phyloP scores from a whole-genome alignment of 495 filamentous ascomycete species.

The Opeltia flavorubescens region DNA sequence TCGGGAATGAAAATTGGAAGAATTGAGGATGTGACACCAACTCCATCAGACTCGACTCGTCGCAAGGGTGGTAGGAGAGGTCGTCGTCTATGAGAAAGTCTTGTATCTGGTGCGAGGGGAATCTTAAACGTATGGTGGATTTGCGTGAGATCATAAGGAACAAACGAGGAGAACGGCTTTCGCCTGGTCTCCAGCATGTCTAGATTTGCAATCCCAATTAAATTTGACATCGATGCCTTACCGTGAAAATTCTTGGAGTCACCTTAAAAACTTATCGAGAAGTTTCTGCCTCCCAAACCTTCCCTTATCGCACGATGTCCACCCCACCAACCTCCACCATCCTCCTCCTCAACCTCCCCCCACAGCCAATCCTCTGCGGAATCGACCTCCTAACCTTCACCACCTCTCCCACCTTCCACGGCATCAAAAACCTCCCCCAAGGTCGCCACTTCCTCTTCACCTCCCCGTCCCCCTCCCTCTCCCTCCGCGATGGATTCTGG shows the following conservation, averaged over 20 bases:
- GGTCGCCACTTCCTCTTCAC: conserved; percentile 53
- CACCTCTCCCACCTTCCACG: conserved; percentile 40
- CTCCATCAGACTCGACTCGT: conserved; percentile 94
- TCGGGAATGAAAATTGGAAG: conserved; percentile 98
- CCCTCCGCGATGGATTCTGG: conserved; percentile 47
- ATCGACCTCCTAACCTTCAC: conserved; percentile 42
- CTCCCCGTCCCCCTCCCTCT: conserved; percentile 38
- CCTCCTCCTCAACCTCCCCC: conserved; percentile 33
- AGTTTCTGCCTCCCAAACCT: no score
- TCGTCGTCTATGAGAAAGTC: conserved; percentile 81
- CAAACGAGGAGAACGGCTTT: conserved; percentile 45
- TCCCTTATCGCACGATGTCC: no score
- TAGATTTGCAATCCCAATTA: neutral
- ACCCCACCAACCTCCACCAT: conserved; percentile 19
- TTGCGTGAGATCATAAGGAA: conserved; percentile 32
- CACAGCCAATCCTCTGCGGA: conserved; percentile 35
- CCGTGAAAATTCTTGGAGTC: no score
- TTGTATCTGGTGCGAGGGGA: conserved; percentile 18
- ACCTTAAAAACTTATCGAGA: no score
- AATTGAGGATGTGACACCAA: conserved; percentile 99
- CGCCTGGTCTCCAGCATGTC: conserved; percentile 39
- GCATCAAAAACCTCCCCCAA: conserved; percentile 40
- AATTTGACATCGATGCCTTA: no score
- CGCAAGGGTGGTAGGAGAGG: conserved; percentile 99
- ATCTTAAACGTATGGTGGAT: conserved; percentile 12